Percentiles rank a stretch among this genome's conserved stretches.
phyloP scores from a whole-genome alignment of 441 rosid genomes.

The Daphne laureola region DNA sequence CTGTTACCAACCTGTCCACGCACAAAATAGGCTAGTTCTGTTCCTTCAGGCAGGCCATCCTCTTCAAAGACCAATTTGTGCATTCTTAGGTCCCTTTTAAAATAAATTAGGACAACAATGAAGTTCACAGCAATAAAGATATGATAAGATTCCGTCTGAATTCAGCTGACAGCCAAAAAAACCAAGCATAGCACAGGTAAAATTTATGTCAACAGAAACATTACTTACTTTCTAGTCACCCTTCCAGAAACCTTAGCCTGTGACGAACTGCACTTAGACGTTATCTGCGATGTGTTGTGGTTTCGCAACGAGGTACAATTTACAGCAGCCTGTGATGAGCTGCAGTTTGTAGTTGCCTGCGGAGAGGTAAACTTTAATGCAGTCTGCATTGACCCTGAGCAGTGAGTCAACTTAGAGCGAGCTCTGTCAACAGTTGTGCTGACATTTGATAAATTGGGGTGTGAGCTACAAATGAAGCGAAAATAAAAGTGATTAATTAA shows the following conservation, averaged over 20 bases:
- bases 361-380: constrained; percentile 2
- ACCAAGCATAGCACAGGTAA: not conserved
- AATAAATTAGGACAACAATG: constrained; percentile 8
- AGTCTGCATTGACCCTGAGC: constrained; percentile 23
- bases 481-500: too few relatives aligned
- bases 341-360: constrained; percentile 20
- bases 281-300: too few relatives aligned
- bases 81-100: constrained; percentile 68
- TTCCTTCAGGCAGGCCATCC: constrained; percentile 77
- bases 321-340: constrained; percentile 25
- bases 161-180: constrained; percentile 1
- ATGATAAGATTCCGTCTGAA: not conserved
- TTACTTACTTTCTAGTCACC: constrained; percentile 72
- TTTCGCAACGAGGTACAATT: too few relatives aligned
- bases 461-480: too few relatives aligned
- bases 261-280: constrained; percentile 31
- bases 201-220: constrained; percentile 4
- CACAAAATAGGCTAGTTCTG: constrained; percentile 79
- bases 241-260: constrained; percentile 51
- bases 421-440: too few relatives aligned
- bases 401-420: too few relatives aligned
- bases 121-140: not conserved
- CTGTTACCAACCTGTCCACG: constrained; percentile 63
- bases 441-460: too few relatives aligned
- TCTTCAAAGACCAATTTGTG: constrained; percentile 89